These are phyloP conservation scores for Aspergillus sp. DNA, from an alignment of 2,329 filamentous ascomycete genomes.

Conservation along the genomic window DNA sequence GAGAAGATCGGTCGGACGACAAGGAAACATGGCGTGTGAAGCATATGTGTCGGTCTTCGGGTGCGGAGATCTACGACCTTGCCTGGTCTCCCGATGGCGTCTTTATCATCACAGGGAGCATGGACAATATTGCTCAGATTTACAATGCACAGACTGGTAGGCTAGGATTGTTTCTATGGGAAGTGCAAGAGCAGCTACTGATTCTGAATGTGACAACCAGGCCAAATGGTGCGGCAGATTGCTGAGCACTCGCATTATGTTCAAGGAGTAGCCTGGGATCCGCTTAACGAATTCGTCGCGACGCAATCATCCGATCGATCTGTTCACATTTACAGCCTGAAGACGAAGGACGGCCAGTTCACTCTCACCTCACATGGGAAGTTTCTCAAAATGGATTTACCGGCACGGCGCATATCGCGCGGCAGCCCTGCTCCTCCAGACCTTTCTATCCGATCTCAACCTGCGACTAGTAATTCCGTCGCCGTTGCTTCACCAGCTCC, in stretches of 20 bases:
- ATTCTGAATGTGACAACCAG: conserved; percentile 38
- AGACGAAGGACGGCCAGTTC: conserved; percentile 94
- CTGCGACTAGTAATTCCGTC: conserved; percentile 39
- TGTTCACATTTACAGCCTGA: conserved; percentile 94
- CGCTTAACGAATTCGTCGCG: conserved; percentile 94
- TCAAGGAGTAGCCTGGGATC: conserved; percentile 97
- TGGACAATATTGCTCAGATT: conserved; percentile 97
- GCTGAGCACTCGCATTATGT: conserved; percentile 98
- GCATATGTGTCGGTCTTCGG: conserved; percentile 94
- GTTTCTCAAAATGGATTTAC: conserved; percentile 90
- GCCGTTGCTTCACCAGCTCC: conserved; percentile 78
- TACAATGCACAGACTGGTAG: conserved; percentile 90
- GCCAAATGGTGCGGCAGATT: conserved; percentile 79
- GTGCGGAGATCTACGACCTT: conserved; percentile 95
- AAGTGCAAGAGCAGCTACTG: background rate
- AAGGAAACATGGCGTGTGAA: conserved; percentile 97
- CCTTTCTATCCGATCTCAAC: conserved; percentile 45
- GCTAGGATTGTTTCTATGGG: conserved; percentile 19
- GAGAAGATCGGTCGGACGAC: conserved; percentile 83
- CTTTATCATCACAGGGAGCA: conserved; percentile 97
- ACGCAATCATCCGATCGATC: conserved; percentile 98
- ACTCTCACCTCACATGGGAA: conserved; percentile 76
- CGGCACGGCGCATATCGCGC: conserved; percentile 82
- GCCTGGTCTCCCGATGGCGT: conserved; percentile 97
- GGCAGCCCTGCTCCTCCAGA: conserved; percentile 91